phyloP scores from a whole-genome alignment of 306 rosid genomes.

The Quillaja saponaria region DNA sequence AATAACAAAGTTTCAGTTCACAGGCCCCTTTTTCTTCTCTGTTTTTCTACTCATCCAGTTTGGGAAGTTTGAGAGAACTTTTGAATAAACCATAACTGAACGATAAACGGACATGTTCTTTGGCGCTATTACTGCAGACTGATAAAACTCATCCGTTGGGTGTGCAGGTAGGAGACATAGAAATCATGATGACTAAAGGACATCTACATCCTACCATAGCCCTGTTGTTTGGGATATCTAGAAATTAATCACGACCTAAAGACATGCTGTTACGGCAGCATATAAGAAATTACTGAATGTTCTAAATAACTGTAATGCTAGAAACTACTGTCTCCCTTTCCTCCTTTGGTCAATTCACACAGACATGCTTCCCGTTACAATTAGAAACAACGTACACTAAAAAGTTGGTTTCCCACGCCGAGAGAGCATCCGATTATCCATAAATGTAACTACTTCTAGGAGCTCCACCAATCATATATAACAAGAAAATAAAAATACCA shows the following conservation, averaged over 20 bases:
- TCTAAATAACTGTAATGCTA: conserved; percentile 24
- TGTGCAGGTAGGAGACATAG: too few relatives aligned
- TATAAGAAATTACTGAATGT: neutral
- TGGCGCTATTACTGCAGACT: too few relatives aligned
- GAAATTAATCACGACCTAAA: conserved; percentile 8
- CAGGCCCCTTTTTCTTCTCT: too few relatives aligned
- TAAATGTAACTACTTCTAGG: neutral
- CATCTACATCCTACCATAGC: too few relatives aligned
- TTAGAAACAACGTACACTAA: conserved; percentile 41
- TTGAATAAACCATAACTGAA: too few relatives aligned
- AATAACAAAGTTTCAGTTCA: too few relatives aligned
- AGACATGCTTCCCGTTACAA: conserved; percentile 31
- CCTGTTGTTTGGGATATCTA: conserved; percentile 2
- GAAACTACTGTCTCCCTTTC: conserved; percentile 25
- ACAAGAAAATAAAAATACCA: conserved; percentile 4
- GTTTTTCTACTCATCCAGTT: too few relatives aligned
- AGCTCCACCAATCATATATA: conserved; percentile 2
- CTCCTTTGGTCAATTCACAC: conserved; percentile 35
- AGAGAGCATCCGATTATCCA: conserved; percentile 2
- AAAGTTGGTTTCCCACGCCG: conserved; percentile 23
- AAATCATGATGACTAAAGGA: too few relatives aligned
- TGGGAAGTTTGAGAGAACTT: too few relatives aligned
- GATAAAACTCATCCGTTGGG: too few relatives aligned
- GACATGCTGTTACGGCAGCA: conserved; percentile 9
- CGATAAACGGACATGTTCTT: too few relatives aligned